These are phyloP conservation scores for Alternaria postmessia DNA, from an alignment of 2,329 filamentous ascomycete genomes.

Conservation along the genomic window DNA sequence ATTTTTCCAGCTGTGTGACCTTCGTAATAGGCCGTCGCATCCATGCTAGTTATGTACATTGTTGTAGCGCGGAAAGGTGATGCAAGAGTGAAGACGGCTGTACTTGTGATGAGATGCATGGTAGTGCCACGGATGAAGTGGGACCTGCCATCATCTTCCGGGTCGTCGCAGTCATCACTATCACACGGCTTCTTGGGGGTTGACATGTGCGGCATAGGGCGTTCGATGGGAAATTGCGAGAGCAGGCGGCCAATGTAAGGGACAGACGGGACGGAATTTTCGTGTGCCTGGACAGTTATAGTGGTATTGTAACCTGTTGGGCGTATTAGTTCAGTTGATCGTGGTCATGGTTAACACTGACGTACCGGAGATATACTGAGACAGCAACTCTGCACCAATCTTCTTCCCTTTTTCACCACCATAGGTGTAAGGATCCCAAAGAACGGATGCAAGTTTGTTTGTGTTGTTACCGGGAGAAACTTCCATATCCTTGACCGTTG, in stretches of 20 bases:
- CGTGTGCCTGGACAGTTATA: slow-evolving; percentile 75
- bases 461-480: slow-evolving; percentile 76
- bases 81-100: slow-evolving; percentile 81
- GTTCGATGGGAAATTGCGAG: slow-evolving; percentile 72
- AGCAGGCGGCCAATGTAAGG: slow-evolving; percentile 77
- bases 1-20: slow-evolving; percentile 81
- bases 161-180: slow-evolving; percentile 33
- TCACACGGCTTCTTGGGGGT: slow-evolving; percentile 61
- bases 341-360: background rate
- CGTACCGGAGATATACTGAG: slow-evolving; percentile 81
- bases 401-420: slow-evolving; percentile 68
- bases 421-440: slow-evolving; percentile 74
- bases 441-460: slow-evolving; percentile 70
- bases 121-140: slow-evolving; percentile 87
- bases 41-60: slow-evolving; percentile 78
- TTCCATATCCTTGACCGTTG: slow-evolving; percentile 69
- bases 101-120: slow-evolving; percentile 85
- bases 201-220: slow-evolving; percentile 73
- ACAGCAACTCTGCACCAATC: slow-evolving; percentile 77
- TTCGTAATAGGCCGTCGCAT: slow-evolving; percentile 87
- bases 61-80: slow-evolving; percentile 79
- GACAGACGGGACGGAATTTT: slow-evolving; percentile 74
- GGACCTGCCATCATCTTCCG: slow-evolving; percentile 55
- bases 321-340: slow-evolving; percentile 13
- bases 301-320: slow-evolving; percentile 76